phyloP scores from a whole-genome alignment of 306 rosid species.

The Citrullus mucosospermus region DNA sequence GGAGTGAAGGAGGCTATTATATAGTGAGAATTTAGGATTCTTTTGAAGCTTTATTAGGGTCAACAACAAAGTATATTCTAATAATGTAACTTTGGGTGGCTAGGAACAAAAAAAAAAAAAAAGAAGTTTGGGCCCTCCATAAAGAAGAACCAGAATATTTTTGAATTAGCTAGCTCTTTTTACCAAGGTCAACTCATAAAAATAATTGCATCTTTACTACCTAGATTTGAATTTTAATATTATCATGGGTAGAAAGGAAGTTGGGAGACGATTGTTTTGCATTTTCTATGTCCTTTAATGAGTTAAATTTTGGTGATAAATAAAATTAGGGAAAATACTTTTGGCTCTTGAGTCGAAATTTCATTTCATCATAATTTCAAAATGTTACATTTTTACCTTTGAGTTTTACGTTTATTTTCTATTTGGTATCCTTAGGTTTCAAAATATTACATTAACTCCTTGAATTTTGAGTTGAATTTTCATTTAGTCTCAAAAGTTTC shows the following conservation, averaged over 20 bases:
- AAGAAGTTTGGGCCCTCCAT: not conserved
- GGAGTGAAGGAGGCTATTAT: not conserved
- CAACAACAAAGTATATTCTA: not conserved
- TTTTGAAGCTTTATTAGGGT: not conserved
- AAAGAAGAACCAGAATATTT: slow-evolving; percentile 2
- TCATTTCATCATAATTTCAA: too few species aligned
- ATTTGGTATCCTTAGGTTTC: too few species aligned
- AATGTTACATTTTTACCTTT: too few species aligned
- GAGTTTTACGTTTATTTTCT: too few species aligned
- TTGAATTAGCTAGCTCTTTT: not conserved
- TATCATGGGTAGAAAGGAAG: not conserved
- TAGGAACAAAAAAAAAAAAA: not conserved
- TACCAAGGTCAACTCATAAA: not conserved
- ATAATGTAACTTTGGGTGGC: not conserved
- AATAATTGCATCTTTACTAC: not conserved
- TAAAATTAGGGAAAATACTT: too few species aligned
- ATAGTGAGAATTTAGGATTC: not conserved
- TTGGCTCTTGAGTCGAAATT: too few species aligned
- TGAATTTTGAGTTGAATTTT: too few species aligned
- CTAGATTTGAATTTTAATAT: not conserved
- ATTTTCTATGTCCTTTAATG: too few species aligned
- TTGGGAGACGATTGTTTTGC: not conserved
- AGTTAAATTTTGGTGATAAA: too few species aligned
- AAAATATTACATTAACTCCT: too few species aligned
- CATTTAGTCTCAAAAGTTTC: too few species aligned